Percentiles rank a stretch among this genome's conserved stretches.
Evolutionary conservation across 2,329 filamentous ascomycete species (phyloP).

Genomic region (Fusarium sulawesiense): DNA sequence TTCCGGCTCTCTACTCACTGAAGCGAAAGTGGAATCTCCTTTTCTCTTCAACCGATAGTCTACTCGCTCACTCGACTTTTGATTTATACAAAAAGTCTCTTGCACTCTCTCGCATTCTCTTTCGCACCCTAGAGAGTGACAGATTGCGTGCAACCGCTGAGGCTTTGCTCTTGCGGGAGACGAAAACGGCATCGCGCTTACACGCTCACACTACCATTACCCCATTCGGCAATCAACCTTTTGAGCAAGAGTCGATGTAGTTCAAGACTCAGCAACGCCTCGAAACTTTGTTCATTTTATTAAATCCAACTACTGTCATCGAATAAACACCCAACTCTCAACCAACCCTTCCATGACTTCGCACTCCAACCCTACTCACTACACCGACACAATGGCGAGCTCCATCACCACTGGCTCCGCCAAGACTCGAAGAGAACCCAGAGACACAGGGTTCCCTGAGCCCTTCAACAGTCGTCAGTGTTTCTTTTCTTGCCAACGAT

Average conservation of each 20-base stretch:
- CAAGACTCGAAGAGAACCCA: conserved; percentile 44
- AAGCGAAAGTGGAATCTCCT: conserved; percentile 34
- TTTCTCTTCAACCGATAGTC: conserved; percentile 8
- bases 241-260: conserved; percentile 31
- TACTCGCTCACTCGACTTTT: not conserved
- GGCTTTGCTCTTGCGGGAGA: conserved; percentile 33
- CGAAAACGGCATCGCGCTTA: conserved; percentile 45
- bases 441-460: conserved; percentile 65
- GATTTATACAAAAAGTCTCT: conserved; percentile 13
- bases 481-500: no score
- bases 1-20: conserved; percentile 15
- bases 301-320: not conserved
- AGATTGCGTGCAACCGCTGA: conserved; percentile 28
- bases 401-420: conserved; percentile 41
- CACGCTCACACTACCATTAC: conserved; percentile 44
- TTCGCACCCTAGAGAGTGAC: not conserved
- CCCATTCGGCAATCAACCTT: conserved; percentile 32
- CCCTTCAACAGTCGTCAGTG: conserved; percentile 60
- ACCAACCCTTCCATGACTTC: conserved; percentile 14
- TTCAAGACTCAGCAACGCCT: conserved; percentile 27
- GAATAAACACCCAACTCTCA: not conserved
- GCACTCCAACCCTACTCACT: conserved; percentile 27
- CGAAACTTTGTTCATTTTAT: conserved; percentile 4
- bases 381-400: conserved; percentile 46
- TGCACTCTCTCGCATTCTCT: conserved; percentile 3